Evolutionary conservation across 2,329 filamentous ascomycete species (phyloP).

Genomic region (Colletotrichum plurivorum): DNA sequence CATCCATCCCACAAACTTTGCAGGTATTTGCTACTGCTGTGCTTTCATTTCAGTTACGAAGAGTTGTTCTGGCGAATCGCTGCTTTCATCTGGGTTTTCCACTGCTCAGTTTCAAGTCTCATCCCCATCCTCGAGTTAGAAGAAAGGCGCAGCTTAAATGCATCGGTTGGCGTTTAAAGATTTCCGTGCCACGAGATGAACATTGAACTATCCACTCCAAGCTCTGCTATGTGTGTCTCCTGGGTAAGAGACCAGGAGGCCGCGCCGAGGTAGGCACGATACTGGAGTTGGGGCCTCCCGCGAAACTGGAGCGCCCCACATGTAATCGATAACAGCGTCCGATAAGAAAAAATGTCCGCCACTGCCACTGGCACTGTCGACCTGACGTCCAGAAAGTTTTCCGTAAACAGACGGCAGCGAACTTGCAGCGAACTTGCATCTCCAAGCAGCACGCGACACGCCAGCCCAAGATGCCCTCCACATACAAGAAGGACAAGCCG

Average conservation of each 20-base stretch:
- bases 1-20: too few relatives aligned
- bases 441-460: conserved; percentile 8
- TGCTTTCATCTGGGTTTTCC: too few relatives aligned
- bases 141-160: too few relatives aligned
- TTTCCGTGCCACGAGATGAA: too few relatives aligned
- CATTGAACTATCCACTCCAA: too few relatives aligned
- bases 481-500: conserved; percentile 89
- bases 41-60: too few relatives aligned
- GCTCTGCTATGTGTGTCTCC: too few relatives aligned
- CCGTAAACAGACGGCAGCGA: background rate
- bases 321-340: background rate
- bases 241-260: background rate
- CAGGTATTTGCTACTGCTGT: too few relatives aligned
- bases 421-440: background rate
- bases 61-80: too few relatives aligned
- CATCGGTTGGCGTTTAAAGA: too few relatives aligned
- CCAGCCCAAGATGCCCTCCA: conserved; percentile 79
- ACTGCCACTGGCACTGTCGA: background rate
- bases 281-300: background rate
- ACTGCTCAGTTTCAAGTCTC: too few relatives aligned
- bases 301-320: conserved; percentile 2
- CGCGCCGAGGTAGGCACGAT: background rate
- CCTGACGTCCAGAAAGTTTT: conserved; percentile 9
- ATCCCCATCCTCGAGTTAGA: too few relatives aligned
- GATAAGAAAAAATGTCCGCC: conserved; percentile 18